Base-by-base conservation (phyloP, 768 basidiomycete genomes). In the Amanita pallidorosea region DNA sequence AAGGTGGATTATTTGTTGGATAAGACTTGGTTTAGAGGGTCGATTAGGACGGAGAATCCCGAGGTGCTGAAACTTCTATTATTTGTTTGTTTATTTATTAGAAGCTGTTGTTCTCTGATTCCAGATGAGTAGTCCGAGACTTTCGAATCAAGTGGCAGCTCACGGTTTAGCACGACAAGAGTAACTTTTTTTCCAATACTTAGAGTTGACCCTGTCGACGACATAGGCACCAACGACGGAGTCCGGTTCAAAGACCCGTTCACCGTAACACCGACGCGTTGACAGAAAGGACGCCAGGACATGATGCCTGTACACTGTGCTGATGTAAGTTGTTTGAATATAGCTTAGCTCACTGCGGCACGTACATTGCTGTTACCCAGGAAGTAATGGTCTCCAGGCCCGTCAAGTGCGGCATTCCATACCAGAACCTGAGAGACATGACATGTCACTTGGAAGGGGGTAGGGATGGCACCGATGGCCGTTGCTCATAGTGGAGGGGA, bases 91-190 rank as follows among this genome's bases (percentile, higher is more conserved):
- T n/a, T n/a, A n/a, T n/a, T n/a, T n/a, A n/a, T n/a, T n/a, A n/a
- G n/a, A n/a, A n/a, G n/a, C 68, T 61, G 36, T 66, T 68, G 55
- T 82, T 64, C 77, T 75, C 70, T 71, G 18, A 45, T 35, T 51
- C n/a, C 15, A 22, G 31, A 4, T 36, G 13, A 45, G 50, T 23
- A 33, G 25, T 41, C 25, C 23, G 9, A 29, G 31, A 11, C 31
- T 15, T 35, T 23, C 18, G 15, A 23, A 35, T 4, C n/a, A 2
- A 15, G 23, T 41, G 11, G 23, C 1, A 17, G 63, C 68, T 54
- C 60, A 80, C 81, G 82, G 63, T 89, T 88, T 54, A 89, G 55
- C 2, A 88, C 86, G 11, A 88, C 85, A 36, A 88, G 61, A 1
- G 80, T n/a, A 81, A 63, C 85, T 87, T 36, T 81, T 72, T 23